Conservation (phyloP, 148 eudicot species). For the Polygonum aviculare region DNA sequence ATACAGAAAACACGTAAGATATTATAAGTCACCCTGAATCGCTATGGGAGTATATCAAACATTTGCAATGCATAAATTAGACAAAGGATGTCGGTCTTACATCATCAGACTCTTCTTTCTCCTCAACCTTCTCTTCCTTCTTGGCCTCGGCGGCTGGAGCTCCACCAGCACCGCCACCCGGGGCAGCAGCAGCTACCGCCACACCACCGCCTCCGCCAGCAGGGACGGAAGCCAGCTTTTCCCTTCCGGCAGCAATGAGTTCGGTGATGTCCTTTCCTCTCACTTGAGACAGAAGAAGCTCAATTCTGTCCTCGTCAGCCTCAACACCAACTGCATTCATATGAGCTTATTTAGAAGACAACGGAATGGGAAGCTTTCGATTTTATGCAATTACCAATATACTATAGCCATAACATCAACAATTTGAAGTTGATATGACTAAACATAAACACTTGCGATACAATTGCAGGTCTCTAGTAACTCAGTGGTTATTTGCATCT, state of each 20-base stretch:
- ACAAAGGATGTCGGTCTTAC: background rate
- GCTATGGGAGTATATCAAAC: background rate
- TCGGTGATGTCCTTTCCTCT: constrained; percentile 46
- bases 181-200: constrained; percentile 24
- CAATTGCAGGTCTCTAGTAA: too few species aligned
- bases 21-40: background rate
- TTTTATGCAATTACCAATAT: background rate
- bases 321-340: constrained; percentile 37
- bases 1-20: background rate
- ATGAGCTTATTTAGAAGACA: background rate
- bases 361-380: background rate
- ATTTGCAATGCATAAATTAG: too few species aligned
- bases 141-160: constrained; percentile 44
- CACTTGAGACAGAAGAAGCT: constrained; percentile 43
- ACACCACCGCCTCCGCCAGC: constrained; percentile 44
- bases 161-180: constrained; percentile 20
- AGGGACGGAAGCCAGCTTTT: constrained; percentile 57
- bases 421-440: too few species aligned
- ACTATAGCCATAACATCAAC: too few species aligned
- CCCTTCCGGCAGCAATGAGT: constrained; percentile 49
- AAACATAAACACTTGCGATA: too few species aligned
- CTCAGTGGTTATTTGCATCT: too few species aligned
- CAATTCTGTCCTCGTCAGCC: constrained; percentile 33
- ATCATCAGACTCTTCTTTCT: constrained; percentile 54
- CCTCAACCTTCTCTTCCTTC: constrained; percentile 45